Evolutionary conservation across 352 stramenopile genomes (phyloP), one percentile per base, ranked within the genome.

Genomic region (Lagenidium giganteum): DNA sequence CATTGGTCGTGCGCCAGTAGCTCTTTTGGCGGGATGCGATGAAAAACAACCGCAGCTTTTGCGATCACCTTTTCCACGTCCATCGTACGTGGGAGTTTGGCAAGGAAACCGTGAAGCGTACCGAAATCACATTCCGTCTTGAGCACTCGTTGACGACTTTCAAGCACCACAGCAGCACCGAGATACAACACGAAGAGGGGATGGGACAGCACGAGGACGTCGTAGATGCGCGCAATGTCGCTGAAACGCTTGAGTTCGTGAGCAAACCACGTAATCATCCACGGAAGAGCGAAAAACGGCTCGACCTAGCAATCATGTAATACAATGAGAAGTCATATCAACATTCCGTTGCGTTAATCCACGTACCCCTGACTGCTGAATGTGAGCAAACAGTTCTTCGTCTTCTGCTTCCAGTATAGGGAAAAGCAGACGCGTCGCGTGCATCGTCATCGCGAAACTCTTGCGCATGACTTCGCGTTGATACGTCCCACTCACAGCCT

Each of bases 231-330:
- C 45, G 89, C 73, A 8, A 96, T 90, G 41, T 97, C 62, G 3
- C 68, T 46, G 8, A 96, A 92, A 22, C 88, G 83, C 37, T 64
- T 67, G 7, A 98, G 52, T 55, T 98, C 81, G 64, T 98, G 93
- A 11, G 83, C 68, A 57, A 98, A 98, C 91, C 93, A 97, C 25
- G 93, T 98, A 42, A 98, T 90, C 41, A 98, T 73, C 93, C 93
- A 98, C 28, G 78, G 80, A 2, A 98, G 51, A 13, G 77, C 84
- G 64, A 98, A 97, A 48, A 94, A 97, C 14, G 90, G 89, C 60
- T 97, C 91, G 51, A 97, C 92, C 69, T 88, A 50, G 8, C 43
- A 70, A 12, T 4, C 20, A 46, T 33, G 30, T 58, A 13, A 44
- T 42, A 38, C 70, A 33, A 33, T 16, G 17, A 45, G 22, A 61